Evolutionary conservation across 2,329 filamentous ascomycete species (phyloP).

Genomic region (Nakataea oryzae): DNA sequence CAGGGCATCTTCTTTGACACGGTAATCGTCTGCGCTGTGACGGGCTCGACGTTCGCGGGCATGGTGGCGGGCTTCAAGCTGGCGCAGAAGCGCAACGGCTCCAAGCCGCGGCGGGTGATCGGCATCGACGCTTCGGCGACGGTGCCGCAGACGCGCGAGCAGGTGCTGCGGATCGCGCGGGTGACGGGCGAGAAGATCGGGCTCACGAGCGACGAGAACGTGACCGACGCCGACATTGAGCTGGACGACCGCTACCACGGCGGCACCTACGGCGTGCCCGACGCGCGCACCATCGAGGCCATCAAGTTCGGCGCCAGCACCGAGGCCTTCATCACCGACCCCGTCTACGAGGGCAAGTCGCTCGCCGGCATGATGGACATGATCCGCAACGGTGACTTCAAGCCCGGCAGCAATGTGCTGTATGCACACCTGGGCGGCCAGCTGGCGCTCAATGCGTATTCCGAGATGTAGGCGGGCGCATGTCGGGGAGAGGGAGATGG

Average conservation of each 20-base stretch:
- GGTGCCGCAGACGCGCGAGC: slow-evolving; percentile 49
- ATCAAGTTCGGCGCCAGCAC: slow-evolving; percentile 58
- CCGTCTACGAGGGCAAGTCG: slow-evolving; percentile 68
- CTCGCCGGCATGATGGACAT: slow-evolving; percentile 62
- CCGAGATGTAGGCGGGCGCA: slow-evolving; percentile 20
- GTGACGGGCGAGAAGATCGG: slow-evolving; percentile 55
- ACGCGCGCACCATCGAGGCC: slow-evolving; percentile 53
- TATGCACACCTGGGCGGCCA: slow-evolving; percentile 66
- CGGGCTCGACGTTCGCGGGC: slow-evolving; percentile 59
- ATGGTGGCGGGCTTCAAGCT: slow-evolving; percentile 66
- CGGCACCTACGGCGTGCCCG: slow-evolving; percentile 57
- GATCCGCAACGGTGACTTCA: slow-evolving; percentile 51
- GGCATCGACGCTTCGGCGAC: slow-evolving; percentile 58
- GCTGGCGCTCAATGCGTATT: slow-evolving; percentile 59
- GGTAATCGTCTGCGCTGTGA: slow-evolving; percentile 59
- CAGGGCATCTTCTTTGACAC: slow-evolving; percentile 57
- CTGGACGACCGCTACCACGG: slow-evolving; percentile 57
- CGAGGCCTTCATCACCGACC: slow-evolving; percentile 66
- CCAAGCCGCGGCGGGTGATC: slow-evolving; percentile 42
- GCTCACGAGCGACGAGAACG: slow-evolving; percentile 48
- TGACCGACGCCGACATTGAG: slow-evolving; percentile 51
- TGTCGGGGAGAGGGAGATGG: no score
- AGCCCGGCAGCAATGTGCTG: slow-evolving; percentile 49
- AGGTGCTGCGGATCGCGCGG: slow-evolving; percentile 57
- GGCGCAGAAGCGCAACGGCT: slow-evolving; percentile 33